Evolutionary conservation across 192 early-diverging fungal genomes (phyloP).

Genomic region (Neocallimastix lanati): DNA sequence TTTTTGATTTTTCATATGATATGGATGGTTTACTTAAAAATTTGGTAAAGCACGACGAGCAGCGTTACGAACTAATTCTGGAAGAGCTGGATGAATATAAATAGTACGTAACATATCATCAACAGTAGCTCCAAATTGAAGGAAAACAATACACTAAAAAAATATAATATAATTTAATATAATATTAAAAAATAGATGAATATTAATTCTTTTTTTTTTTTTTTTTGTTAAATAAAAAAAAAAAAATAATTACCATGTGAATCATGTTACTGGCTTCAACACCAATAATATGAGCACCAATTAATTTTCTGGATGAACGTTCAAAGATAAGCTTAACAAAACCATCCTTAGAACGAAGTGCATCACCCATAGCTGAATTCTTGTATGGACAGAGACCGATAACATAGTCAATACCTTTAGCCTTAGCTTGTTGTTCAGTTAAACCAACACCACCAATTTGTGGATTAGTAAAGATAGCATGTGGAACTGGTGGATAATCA

Average conservation of each 20-base stretch:
- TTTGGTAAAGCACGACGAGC: constrained; percentile 2
- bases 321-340: constrained; percentile 93
- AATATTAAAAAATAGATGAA: too few species aligned
- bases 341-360: constrained; percentile 81
- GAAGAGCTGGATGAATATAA: constrained; percentile 16
- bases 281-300: constrained; percentile 96
- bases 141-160: background rate
- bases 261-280: constrained; percentile 12
- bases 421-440: constrained; percentile 86
- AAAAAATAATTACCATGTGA: constrained; percentile 11
- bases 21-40: background rate
- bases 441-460: constrained; percentile 98
- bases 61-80: constrained; percentile 14
- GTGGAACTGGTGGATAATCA: constrained; percentile 15
- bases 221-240: background rate
- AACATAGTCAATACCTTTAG: constrained; percentile 67
- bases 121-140: constrained; percentile 12
- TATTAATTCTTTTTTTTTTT: too few species aligned
- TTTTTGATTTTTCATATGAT: background rate
- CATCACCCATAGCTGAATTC: constrained; percentile 50
- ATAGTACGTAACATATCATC: constrained; percentile 14
- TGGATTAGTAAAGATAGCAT: constrained; percentile 51
- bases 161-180: too few species aligned
- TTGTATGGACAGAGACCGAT: constrained; percentile 91
- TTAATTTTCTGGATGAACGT: constrained; percentile 81